Base-by-base conservation (phyloP, 2,329 filamentous ascomycete species). In the Pseudopithomyces maydicus region DNA sequence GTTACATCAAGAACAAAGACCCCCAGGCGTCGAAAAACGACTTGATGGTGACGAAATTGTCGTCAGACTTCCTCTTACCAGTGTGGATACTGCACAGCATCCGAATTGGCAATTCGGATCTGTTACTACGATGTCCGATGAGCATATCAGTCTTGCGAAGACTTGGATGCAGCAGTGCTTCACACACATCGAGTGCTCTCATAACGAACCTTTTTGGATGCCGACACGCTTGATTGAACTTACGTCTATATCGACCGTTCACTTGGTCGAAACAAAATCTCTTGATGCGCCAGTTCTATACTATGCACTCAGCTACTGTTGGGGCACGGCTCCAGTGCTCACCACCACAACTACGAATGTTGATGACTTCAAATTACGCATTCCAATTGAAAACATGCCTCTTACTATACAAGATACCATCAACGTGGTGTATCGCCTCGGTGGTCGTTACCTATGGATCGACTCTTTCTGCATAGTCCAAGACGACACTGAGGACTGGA, bases 251-350 rank as follows among this genome's bases (percentile, higher is more conserved):
- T 6, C 36, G 3, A 36, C 15, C 11, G 12, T 39, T 15, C 10
- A 15, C 6, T 12, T 49, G 12, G 32, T 49, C 15, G 32, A 49
- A n/a, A 49, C 29, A 6, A 15, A 11, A 8, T 3, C 14, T 11
- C 26, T 49, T 12, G 17, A 5, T n/a, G 8, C 3, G 1, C 17
- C 11, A 8, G 46, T 49, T 3, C 17, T 32, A 22, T 49, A 49
- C 35, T 49, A 49, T 38, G 32, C 46, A 32, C 22, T 49, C 5
- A 49, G 46, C 17, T 49, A 49, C n/a, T 49, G 46, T 14, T 49
- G 46, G 46, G 46, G 46, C 19, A 38, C 2, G 20, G 32, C 2
- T 3, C 32, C 29, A 6, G 29, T 49, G 7, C 32, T 49, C 7
- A 49, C 32, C 7, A 49, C 46, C 4, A 49, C 32, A 8, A 22